A percentile compares a stretch with the other conserved stretches of the same genome.
Evolutionary conservation across 192 early-diverging fungal species (phyloP).

Genomic region (Entomortierella beljakovae): DNA sequence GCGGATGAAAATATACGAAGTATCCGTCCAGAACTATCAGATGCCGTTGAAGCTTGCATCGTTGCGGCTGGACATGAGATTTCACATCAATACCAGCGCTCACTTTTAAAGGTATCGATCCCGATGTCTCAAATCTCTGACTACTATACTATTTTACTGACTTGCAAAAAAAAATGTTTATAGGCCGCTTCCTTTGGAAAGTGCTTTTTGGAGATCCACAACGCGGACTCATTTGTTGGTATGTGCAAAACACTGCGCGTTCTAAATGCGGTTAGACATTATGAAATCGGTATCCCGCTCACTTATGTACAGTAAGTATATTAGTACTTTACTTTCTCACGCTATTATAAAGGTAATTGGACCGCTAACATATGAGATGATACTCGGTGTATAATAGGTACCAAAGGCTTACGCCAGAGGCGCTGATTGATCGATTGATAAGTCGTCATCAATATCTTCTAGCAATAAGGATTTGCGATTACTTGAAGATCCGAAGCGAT

Average conservation of each 20-base stretch:
- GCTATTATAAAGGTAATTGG: not conserved
- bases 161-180: too few relatives aligned
- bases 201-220: slow-evolving; percentile 88
- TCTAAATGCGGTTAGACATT: slow-evolving; percentile 88
- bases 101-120: slow-evolving; percentile 72
- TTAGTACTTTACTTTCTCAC: too few relatives aligned
- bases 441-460: slow-evolving; percentile 88
- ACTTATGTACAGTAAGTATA: slow-evolving; percentile 83
- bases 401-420: slow-evolving; percentile 80
- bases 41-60: slow-evolving; percentile 92
- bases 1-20: slow-evolving; percentile 96
- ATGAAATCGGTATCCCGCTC: slow-evolving; percentile 90
- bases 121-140: too few relatives aligned
- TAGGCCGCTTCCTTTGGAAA: slow-evolving; percentile 95
- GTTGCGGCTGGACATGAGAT: slow-evolving; percentile 94
- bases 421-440: slow-evolving; percentile 84
- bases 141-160: not conserved
- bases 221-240: slow-evolving; percentile 86
- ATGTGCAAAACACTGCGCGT: slow-evolving; percentile 90
- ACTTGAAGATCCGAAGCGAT: slow-evolving; percentile 81
- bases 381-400: slow-evolving; percentile 60
- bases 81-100: slow-evolving; percentile 78
- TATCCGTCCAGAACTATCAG: slow-evolving; percentile 81
- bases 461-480: slow-evolving; percentile 87
- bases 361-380: not conserved